Conservation (phyloP, 192 early-diverging fungal species). For the Coemansia sp. region DNA sequence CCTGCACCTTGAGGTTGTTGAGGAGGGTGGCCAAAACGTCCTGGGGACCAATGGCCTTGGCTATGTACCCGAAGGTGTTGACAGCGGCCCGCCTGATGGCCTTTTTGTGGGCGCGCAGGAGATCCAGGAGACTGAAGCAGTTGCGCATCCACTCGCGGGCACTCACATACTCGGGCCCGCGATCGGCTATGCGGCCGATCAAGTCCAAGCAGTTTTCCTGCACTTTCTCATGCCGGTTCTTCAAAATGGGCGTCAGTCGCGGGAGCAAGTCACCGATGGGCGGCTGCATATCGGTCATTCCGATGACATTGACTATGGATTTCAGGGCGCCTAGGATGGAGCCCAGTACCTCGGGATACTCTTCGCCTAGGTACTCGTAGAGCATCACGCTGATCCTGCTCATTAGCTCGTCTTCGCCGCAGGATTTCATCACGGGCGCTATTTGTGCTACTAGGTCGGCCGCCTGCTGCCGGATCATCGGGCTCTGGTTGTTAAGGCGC, state of each 20-base stretch:
- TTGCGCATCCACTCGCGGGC: conserved; percentile 99
- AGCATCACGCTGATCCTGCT: conserved; percentile 87
- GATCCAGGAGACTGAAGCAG: conserved; percentile 96
- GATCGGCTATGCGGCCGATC: conserved; percentile 98
- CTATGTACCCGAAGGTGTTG: conserved; percentile 99
- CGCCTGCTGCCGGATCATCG: conserved; percentile 95
- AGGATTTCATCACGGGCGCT: conserved; percentile 88
- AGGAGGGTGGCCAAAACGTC: conserved; percentile 97
- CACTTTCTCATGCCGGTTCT: conserved; percentile 96
- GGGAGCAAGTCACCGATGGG: conserved; percentile 97
- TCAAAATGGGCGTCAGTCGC: conserved; percentile 95
- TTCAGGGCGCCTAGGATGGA: conserved; percentile 90
- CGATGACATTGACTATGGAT: conserved; percentile 96
- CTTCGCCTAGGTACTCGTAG: conserved; percentile 98
- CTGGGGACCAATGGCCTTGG: conserved; percentile 98
- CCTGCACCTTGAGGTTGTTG: conserved; percentile 98
- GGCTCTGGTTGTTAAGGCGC: conserved; percentile 95
- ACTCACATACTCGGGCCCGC: conserved; percentile 93
- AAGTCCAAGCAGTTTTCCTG: conserved; percentile 91
- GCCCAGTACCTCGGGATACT: conserved; percentile 97
- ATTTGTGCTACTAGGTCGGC: conserved; percentile 95
- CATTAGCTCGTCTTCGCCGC: conserved; percentile 96
- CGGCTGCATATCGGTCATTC: conserved; percentile 97
- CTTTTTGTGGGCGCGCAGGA: conserved; percentile 95
- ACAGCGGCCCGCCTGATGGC: conserved; percentile 94